These are phyloP conservation scores for Camelina hispida DNA, from an alignment of 345 rosid species.

Conservation along the genomic window DNA sequence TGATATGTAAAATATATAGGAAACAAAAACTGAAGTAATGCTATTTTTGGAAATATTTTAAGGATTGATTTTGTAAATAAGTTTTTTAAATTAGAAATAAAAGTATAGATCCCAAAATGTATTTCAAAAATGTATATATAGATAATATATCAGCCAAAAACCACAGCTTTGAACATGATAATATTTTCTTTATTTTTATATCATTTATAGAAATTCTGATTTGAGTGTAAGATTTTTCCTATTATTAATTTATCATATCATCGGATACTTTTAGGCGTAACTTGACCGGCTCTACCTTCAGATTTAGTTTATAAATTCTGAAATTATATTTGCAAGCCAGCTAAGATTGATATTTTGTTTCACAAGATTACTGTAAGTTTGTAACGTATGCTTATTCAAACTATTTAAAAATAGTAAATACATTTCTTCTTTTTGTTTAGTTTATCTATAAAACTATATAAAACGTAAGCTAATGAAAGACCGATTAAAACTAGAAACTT, in stretches of 20 bases:
- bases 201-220: not conserved
- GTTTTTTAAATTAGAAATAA: too few species aligned
- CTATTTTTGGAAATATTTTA: too few species aligned
- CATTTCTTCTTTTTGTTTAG: not conserved
- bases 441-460: not conserved
- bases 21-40: too few species aligned
- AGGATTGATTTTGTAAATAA: too few species aligned
- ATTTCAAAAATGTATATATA: too few species aligned
- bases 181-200: not conserved
- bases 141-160: not conserved
- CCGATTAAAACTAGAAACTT: conserved; percentile 22
- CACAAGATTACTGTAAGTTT: not conserved
- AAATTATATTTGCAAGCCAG: not conserved
- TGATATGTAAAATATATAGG: too few species aligned
- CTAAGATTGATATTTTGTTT: not conserved
- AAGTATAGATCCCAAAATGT: too few species aligned
- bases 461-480: conserved; percentile 27
- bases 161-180: not conserved
- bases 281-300: conserved; percentile 4
- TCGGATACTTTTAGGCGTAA: not conserved
- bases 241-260: conserved; percentile 9
- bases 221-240: not conserved
- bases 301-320: conserved; percentile 1
- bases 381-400: not conserved
- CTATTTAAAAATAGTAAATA: not conserved